Evolutionary conservation across 139 green algal genomes (phyloP).

Genomic region (Chlorella sp.): DNA sequence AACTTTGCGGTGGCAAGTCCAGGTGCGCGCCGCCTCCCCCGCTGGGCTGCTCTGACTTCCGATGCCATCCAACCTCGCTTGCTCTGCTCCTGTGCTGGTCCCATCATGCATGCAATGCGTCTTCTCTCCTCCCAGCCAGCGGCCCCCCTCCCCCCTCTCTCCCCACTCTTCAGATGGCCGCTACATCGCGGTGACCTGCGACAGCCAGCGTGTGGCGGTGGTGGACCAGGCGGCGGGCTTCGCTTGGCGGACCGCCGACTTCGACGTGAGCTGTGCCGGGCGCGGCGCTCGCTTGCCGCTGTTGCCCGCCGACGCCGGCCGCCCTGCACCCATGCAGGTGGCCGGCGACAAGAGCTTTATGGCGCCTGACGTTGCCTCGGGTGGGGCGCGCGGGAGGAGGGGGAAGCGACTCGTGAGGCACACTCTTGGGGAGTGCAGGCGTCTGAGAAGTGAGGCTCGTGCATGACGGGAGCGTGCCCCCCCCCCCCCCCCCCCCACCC

Average conservation of each 20-base stretch:
- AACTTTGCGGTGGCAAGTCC: slow-evolving; percentile 37
- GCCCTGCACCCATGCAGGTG: not conserved
- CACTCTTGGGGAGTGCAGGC: not conserved
- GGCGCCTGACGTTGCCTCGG: not conserved
- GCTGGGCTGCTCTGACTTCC: too few relatives aligned
- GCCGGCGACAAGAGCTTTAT: too few relatives aligned
- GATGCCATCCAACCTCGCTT: too few relatives aligned
- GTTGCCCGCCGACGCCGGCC: too few relatives aligned
- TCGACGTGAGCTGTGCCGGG: slow-evolving; percentile 6
- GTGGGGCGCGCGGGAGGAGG: not conserved
- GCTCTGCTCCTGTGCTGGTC: too few relatives aligned
- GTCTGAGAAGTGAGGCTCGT: not conserved
- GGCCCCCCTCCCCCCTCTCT: too few relatives aligned
- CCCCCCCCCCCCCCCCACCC: not conserved
- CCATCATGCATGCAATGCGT: too few relatives aligned
- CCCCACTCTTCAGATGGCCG: slow-evolving; percentile 35
- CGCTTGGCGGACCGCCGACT: not conserved
- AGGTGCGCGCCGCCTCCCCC: too few relatives aligned
- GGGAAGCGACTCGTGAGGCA: not conserved
- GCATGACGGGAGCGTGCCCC: not conserved
- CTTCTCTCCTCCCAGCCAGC: too few relatives aligned
- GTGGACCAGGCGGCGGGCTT: slow-evolving; percentile 18
- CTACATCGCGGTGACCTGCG: slow-evolving; percentile 23
- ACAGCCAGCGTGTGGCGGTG: slow-evolving; percentile 3
- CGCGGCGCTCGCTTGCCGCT: too few relatives aligned